Conservation (phyloP, 345 rosid species). For the Microcos paniculata region DNA sequence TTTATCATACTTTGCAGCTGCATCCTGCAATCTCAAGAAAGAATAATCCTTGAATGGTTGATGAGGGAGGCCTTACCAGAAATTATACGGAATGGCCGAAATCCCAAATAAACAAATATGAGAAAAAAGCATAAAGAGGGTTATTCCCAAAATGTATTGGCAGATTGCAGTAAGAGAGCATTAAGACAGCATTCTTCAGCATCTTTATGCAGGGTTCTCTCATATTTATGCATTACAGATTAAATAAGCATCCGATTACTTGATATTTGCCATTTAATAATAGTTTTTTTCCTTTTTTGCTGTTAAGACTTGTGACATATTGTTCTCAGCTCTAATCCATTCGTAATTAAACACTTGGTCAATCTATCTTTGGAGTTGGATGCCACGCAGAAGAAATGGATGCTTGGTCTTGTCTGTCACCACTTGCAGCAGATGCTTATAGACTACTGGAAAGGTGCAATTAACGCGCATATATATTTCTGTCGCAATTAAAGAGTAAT, state of each 20-base stretch:
- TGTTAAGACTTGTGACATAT: conserved; percentile 15
- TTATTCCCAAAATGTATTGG: conserved; percentile 2
- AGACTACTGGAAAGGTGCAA: background rate
- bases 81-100: background rate
- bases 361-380: conserved; percentile 12
- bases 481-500: background rate
- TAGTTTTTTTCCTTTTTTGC: background rate
- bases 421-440: conserved; percentile 15
- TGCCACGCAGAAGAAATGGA: conserved; percentile 9
- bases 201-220: background rate
- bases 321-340: conserved; percentile 14
- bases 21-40: background rate
- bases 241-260: background rate
- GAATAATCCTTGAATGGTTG: conserved; percentile 1
- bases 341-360: background rate
- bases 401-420: conserved; percentile 6
- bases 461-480: background rate
- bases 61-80: background rate
- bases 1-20: background rate
- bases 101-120: background rate
- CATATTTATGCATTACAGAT: background rate
- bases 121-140: background rate
- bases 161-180: background rate
- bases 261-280: background rate
- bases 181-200: background rate